Evolutionary conservation across 2,329 filamentous ascomycete species (phyloP).

Genomic region (Cryoendolithus antarcticus): DNA sequence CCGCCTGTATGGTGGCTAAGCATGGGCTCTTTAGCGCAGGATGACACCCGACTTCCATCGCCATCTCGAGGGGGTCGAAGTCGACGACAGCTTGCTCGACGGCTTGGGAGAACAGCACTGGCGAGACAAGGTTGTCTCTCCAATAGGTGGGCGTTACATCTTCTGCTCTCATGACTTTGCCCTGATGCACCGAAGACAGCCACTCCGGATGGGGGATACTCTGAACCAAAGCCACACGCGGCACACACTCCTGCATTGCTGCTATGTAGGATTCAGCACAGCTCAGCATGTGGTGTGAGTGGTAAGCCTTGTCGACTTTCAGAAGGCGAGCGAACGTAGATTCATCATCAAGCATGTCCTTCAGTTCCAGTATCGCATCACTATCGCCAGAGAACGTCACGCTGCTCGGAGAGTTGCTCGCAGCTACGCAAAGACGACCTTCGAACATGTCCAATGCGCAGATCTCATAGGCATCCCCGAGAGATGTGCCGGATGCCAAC

Average conservation of each 20-base stretch:
- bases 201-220: neutral
- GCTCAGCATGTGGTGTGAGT: constrained; percentile 27
- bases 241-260: neutral
- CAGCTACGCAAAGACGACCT: constrained; percentile 11
- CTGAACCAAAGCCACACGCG: no score
- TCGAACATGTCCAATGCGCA: neutral
- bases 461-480: constrained; percentile 1
- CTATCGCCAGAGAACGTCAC: constrained; percentile 35
- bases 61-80: constrained; percentile 21
- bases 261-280: neutral
- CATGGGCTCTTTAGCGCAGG: constrained; percentile 32
- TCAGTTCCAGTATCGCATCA: constrained; percentile 23
- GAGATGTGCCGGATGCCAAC: constrained; percentile 13
- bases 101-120: constrained; percentile 35
- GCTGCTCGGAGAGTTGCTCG: constrained; percentile 29
- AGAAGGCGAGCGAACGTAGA: constrained; percentile 29
- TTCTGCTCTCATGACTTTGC: neutral
- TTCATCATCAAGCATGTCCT: constrained; percentile 21
- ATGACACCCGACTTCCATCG: constrained; percentile 36
- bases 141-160: constrained; percentile 25
- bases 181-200: neutral
- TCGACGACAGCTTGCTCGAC: constrained; percentile 16
- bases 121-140: constrained; percentile 33
- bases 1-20: constrained; percentile 22
- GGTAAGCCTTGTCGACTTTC: constrained; percentile 32